These are phyloP conservation scores for Candida maris DNA, from an alignment of 805 yeast species.

Conservation along the genomic window DNA sequence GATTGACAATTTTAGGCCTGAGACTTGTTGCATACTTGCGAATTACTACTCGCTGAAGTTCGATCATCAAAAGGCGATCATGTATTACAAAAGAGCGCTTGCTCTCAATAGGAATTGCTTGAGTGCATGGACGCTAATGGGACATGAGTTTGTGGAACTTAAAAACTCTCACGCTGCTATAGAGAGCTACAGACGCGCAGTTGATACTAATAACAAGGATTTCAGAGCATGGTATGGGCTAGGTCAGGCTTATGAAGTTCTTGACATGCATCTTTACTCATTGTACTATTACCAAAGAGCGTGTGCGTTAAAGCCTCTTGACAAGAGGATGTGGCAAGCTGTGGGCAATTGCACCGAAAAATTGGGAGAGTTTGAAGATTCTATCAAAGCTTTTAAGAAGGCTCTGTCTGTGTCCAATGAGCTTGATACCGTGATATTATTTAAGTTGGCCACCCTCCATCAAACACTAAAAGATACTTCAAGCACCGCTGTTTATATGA, in stretches of 20 bases:
- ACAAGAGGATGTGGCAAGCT: constrained; percentile 95
- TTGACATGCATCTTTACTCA: constrained; percentile 92
- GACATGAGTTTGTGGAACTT: constrained; percentile 95
- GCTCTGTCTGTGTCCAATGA: constrained; percentile 56
- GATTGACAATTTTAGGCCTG: constrained; percentile 85
- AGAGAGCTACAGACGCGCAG: constrained; percentile 90
- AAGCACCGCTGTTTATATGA: constrained; percentile 63
- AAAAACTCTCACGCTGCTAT: constrained; percentile 97
- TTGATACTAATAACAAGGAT: constrained; percentile 83
- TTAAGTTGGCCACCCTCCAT: constrained; percentile 64
- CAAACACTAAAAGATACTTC: constrained; percentile 50
- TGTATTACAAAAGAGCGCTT: constrained; percentile 87
- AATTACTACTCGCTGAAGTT: constrained; percentile 88
- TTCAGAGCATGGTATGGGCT: constrained; percentile 98
- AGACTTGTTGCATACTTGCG: constrained; percentile 91
- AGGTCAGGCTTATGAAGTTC: constrained; percentile 96
- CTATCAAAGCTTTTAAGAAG: constrained; percentile 76
- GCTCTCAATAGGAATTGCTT: constrained; percentile 74
- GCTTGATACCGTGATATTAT: constrained; percentile 53
- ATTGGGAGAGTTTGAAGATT: constrained; percentile 63
- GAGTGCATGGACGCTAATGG: constrained; percentile 97
- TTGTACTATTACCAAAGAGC: constrained; percentile 90
- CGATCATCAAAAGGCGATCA: constrained; percentile 92
- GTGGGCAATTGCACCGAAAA: constrained; percentile 86
- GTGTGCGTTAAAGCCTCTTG: constrained; percentile 81